Evolutionary conservation across 2,329 filamentous ascomycete genomes (phyloP).

Genomic region (Microdochium nivale): DNA sequence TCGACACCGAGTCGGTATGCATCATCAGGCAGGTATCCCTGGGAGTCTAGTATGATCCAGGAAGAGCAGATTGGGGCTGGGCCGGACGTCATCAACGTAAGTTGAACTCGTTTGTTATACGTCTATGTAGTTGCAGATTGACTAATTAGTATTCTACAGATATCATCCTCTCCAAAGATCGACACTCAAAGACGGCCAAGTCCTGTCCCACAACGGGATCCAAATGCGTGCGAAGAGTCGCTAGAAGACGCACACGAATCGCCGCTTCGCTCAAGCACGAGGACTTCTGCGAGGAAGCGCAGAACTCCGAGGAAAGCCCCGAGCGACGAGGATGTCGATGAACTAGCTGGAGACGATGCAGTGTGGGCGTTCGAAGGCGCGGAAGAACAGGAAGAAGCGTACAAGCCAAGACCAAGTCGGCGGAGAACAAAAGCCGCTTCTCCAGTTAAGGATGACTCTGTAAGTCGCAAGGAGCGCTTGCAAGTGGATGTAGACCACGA

Average conservation of each 20-base stretch:
- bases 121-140: constrained; percentile 4
- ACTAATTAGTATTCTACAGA: constrained; percentile 6
- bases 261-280: constrained; percentile 2
- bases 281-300: constrained; percentile 5
- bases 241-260: constrained; percentile 1
- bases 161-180: constrained; percentile 17
- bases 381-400: constrained; percentile 6
- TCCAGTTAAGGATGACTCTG: background rate
- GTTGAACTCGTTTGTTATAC: background rate
- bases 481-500: background rate
- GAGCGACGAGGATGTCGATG: constrained; percentile 14
- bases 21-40: constrained; percentile 17
- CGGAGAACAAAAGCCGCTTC: constrained; percentile 5
- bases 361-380: constrained; percentile 6
- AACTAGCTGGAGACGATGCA: constrained; percentile 13
- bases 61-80: constrained; percentile 2
- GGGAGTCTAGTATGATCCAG: constrained; percentile 11
- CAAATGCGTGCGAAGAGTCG: constrained; percentile 2
- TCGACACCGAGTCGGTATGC: constrained; percentile 21
- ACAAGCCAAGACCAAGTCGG: constrained; percentile 12
- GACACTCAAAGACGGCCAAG: constrained; percentile 7
- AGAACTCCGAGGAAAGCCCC: constrained; percentile 8
- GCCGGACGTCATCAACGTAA: constrained; percentile 12
- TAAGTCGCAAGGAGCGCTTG: background rate
- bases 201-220: constrained; percentile 1